Evolutionary conservation across 116 monocot genomes (phyloP).

Genomic region (Posidonia oceanica): DNA sequence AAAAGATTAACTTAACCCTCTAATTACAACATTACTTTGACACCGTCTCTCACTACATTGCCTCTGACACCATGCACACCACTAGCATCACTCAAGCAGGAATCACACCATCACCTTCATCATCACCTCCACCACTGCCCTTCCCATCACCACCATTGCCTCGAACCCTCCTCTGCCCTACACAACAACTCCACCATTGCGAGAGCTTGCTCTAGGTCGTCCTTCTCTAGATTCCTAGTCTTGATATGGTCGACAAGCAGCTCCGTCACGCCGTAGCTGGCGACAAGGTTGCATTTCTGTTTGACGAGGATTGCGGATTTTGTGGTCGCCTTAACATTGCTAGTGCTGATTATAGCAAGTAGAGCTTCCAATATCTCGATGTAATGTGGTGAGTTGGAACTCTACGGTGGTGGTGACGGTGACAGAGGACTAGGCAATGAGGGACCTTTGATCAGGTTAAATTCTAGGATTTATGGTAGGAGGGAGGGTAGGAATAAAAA

Average conservation of each 20-base stretch:
- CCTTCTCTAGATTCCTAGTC: conserved; percentile 23
- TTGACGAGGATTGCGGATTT: conserved; percentile 54
- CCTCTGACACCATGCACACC: conserved; percentile 9
- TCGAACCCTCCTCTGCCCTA: conserved; percentile 55
- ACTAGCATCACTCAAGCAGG: conserved; percentile 51
- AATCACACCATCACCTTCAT: conserved; percentile 30
- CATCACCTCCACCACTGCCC: conserved; percentile 24
- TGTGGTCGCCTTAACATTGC: conserved; percentile 18
- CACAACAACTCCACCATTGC: conserved; percentile 86
- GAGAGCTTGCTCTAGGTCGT: conserved; percentile 52
- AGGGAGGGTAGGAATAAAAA: no score
- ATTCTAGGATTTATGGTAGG: no score
- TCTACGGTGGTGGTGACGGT: no score
- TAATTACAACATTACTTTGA: background rate
- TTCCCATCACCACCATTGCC: conserved; percentile 4
- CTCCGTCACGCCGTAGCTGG: conserved; percentile 34
- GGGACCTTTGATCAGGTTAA: no score
- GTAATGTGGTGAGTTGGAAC: no score
- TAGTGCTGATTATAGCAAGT: conserved; percentile 26
- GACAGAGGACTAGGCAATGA: no score
- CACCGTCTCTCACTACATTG: conserved; percentile 13
- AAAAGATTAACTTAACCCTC: no score
- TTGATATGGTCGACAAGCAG: conserved; percentile 34
- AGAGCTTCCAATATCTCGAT: conserved; percentile 42
- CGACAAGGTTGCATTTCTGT: conserved; percentile 35